Conservation (phyloP, 495 filamentous ascomycete genomes). For the Podospora pseudocomata region DNA sequence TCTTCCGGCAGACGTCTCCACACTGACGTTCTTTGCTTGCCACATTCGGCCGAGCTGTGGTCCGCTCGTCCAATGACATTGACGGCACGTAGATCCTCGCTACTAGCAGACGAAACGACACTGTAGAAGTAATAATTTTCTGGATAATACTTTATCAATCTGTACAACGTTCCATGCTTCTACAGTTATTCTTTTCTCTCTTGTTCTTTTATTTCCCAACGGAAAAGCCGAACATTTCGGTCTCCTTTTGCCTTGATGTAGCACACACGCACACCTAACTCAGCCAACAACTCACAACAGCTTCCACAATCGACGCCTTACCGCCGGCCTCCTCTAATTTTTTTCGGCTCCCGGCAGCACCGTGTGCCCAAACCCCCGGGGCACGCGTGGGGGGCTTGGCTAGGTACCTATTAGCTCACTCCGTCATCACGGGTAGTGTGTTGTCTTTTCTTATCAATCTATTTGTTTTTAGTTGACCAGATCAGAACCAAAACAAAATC, state of each 20-base stretch:
- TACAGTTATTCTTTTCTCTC: background rate
- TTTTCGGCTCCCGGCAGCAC: slow-evolving; percentile 2
- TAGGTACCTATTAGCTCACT: background rate
- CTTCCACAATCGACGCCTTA: slow-evolving; percentile 1
- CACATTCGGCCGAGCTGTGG: slow-evolving; percentile 15
- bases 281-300: background rate
- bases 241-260: background rate
- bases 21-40: slow-evolving; percentile 20
- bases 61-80: slow-evolving; percentile 14
- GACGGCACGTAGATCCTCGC: background rate
- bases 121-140: background rate
- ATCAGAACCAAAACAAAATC: background rate
- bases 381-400: background rate
- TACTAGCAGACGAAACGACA: background rate
- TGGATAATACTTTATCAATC: background rate
- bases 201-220: background rate
- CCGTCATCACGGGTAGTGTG: background rate
- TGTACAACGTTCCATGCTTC: background rate
- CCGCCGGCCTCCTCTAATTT: background rate
- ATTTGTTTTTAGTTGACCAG: background rate
- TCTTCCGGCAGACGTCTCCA: slow-evolving; percentile 6
- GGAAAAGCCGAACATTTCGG: background rate
- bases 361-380: slow-evolving; percentile 4
- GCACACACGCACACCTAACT: background rate
- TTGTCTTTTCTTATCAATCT: background rate